phyloP scores from a whole-genome alignment of 2,329 filamentous ascomycete genomes.

The Aschersonia sp. region DNA sequence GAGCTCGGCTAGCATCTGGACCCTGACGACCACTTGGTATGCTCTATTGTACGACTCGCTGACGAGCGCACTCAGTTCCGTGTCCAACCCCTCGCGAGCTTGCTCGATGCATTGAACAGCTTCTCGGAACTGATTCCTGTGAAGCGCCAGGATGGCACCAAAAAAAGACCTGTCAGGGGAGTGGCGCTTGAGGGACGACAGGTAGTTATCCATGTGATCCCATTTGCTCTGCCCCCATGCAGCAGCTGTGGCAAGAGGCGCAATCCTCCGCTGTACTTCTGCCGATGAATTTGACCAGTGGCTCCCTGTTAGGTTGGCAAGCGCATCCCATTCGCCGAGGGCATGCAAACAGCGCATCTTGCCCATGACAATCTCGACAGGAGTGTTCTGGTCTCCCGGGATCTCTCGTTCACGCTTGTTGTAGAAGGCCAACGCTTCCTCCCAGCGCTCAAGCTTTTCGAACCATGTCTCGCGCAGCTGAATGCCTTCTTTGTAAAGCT shows the following conservation, averaged over 20 bases:
- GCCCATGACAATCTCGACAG: constrained; percentile 95
- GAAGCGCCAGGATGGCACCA: constrained; percentile 84
- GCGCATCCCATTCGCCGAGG: constrained; percentile 89
- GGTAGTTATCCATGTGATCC: constrained; percentile 96
- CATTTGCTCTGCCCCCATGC: constrained; percentile 95
- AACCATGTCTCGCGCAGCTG: constrained; percentile 98
- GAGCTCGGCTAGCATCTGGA: constrained; percentile 97
- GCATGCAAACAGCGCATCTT: constrained; percentile 99
- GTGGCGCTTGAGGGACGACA: constrained; percentile 85
- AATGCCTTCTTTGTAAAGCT: constrained; percentile 85
- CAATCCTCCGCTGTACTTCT: constrained; percentile 82
- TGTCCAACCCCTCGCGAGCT: constrained; percentile 85
- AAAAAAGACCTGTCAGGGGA: constrained; percentile 97
- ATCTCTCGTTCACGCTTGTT: constrained; percentile 69
- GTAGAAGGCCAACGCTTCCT: constrained; percentile 87
- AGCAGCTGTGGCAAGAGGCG: constrained; percentile 83
- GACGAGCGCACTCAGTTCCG: constrained; percentile 88
- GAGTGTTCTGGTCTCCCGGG: constrained; percentile 37
- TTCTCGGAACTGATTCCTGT: constrained; percentile 90
- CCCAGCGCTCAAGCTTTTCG: constrained; percentile 95
- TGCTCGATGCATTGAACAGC: constrained; percentile 81
- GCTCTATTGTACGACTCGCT: constrained; percentile 97
- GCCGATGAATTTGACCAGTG: constrained; percentile 84
- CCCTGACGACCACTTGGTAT: constrained; percentile 93
- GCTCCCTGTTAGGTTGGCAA: constrained; percentile 78